Base-by-base conservation (phyloP, 371 early-diverging fungal species). In the Mucor racemosus region DNA sequence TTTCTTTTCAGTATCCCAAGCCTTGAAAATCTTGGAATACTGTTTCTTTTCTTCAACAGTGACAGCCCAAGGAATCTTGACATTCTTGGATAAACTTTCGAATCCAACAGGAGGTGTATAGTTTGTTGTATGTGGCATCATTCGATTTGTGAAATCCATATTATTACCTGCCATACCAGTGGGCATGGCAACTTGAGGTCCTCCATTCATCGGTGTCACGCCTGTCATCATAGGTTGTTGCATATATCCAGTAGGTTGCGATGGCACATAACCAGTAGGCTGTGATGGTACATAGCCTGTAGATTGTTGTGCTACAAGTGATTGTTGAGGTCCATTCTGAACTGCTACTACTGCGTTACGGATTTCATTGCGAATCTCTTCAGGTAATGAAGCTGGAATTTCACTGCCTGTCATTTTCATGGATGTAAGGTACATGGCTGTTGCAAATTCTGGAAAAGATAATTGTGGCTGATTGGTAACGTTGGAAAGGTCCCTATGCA, bases 1-100 rank as follows among this genome's bases (percentile, higher is more conserved):
- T 14, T 88, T 86, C 21, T 85, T 86, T 13, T 86, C 86, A 0
- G 86, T 81, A 75, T 97, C 97, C 92, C 94, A 95, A n/a, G 90
- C 89, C 41, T 87, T 90, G 75, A 97, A 97, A 50, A 95, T 90
- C 53, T 88, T 84, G 62, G 89, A 90, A 68, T 94, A 95, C 55
- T 86, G 88, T 7, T 87, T 86, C 76, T 91, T 91, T 73, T 97
- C 97, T 36, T 86, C 86, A 4, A 75, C 79, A 0, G 91, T 84
- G 7, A 97, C 92, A 21, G 92, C 92, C 97, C 96, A 95, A 36
- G 84, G 84, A 36, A 84, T 81, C 58, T 84, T 81, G 26, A 79
- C 70, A 39, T 67, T 71, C 13, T 64, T 67, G 1, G 76, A 67
- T 31, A 80, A 42, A 19, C 73, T 66, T 54, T 78, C 66, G 48